phyloP scores from a whole-genome alignment of 2,329 filamentous ascomycete genomes.

The Graphiopsis chlorocephala region DNA sequence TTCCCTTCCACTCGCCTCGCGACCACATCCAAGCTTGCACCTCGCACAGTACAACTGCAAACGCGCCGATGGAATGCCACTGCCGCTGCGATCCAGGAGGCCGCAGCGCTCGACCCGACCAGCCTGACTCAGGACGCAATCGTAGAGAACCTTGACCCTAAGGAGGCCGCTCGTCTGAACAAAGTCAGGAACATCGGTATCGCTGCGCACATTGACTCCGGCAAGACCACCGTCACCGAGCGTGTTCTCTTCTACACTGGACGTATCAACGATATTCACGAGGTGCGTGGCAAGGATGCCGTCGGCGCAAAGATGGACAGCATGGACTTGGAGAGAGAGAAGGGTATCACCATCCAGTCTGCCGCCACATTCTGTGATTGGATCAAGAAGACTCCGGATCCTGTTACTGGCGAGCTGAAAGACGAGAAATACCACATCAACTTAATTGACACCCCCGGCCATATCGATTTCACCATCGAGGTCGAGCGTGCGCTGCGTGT shows the following conservation, averaged over 20 bases:
- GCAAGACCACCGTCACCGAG: conserved; percentile 95
- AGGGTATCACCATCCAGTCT: conserved; percentile 98
- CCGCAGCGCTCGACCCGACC: conserved; percentile 57
- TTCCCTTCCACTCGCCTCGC: conserved; percentile 16
- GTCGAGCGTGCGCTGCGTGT: conserved; percentile 94
- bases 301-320: conserved; percentile 99
- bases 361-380: conserved; percentile 98
- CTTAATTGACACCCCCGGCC: conserved; percentile 95
- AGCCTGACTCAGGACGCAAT: conserved; percentile 62
- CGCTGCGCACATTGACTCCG: conserved; percentile 96
- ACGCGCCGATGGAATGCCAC: conserved; percentile 28
- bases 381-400: conserved; percentile 64
- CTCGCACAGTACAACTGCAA: conserved; percentile 7
- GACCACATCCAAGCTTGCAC: not conserved
- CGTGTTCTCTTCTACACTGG: conserved; percentile 98
- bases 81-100: conserved; percentile 45
- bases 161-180: conserved; percentile 73
- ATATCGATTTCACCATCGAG: conserved; percentile 99
- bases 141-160: conserved; percentile 74
- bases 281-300: conserved; percentile 90
- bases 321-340: conserved; percentile 97
- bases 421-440: conserved; percentile 96
- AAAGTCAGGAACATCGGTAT: conserved; percentile 96
- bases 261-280: conserved; percentile 93
- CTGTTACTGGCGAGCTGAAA: conserved; percentile 62